Evolutionary conservation across 176 grass and related monocot genomes (phyloP).

Genomic region (Puccinellia tenuiflora): DNA sequence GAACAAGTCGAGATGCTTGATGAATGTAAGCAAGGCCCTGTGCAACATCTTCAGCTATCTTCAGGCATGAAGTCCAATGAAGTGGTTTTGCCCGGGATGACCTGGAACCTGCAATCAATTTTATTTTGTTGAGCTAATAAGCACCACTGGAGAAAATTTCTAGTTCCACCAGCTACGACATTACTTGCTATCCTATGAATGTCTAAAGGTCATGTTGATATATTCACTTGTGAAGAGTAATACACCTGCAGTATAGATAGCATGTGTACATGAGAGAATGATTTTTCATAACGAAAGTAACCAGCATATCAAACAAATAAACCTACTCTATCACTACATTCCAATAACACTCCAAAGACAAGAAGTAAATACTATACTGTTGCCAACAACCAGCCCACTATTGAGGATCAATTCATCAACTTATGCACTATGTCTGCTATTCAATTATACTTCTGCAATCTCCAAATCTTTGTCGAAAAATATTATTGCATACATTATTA

Average conservation of each 20-base stretch:
- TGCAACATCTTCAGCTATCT: conserved; percentile 91
- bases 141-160: background rate
- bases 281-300: background rate
- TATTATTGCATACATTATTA: background rate
- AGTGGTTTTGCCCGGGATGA: conserved; percentile 74
- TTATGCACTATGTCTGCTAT: background rate
- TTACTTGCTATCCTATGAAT: background rate
- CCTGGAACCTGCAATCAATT: conserved; percentile 54
- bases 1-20: conserved; percentile 86
- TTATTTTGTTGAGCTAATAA: background rate
- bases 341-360: background rate
- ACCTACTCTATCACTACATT: background rate
- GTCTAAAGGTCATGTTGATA: background rate
- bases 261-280: background rate
- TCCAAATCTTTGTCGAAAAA: no score
- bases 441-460: background rate
- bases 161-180: background rate
- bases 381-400: background rate
- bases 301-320: background rate
- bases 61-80: conserved; percentile 97
- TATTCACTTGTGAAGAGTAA: background rate
- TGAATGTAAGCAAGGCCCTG: conserved; percentile 96
- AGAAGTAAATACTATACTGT: background rate
- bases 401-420: background rate
- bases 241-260: background rate